Conservation (phyloP, 2,329 filamentous ascomycete genomes). For the Mollisia scopiformis region DNA sequence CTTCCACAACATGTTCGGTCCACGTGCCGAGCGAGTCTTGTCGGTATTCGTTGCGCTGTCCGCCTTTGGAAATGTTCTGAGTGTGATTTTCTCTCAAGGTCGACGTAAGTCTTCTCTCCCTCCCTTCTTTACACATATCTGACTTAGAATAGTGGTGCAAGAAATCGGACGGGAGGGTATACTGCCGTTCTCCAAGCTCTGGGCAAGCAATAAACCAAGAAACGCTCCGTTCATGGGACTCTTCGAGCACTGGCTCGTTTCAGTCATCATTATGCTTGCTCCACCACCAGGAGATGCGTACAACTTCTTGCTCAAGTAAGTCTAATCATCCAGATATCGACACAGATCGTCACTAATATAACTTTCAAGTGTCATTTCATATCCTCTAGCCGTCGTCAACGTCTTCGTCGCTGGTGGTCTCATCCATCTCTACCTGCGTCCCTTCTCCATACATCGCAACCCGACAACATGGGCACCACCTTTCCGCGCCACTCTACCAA, state of each 20-base stretch:
- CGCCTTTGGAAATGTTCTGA: conserved; percentile 68
- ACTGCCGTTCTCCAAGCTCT: conserved; percentile 64
- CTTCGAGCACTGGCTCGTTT: conserved; percentile 66
- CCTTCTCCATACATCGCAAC: conserved; percentile 48
- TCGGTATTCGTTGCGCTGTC: conserved; percentile 70
- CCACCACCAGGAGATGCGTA: conserved; percentile 70
- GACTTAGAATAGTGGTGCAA: conserved; percentile 51
- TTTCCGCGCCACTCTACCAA: conserved; percentile 55
- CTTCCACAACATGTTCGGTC: conserved; percentile 59
- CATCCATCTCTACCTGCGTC: conserved; percentile 55
- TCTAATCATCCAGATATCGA: conserved; percentile 8
- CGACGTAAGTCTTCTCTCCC: conserved; percentile 39
- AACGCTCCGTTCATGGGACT: conserved; percentile 64
- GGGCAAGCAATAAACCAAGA: conserved; percentile 66
- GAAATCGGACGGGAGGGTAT: conserved; percentile 68
- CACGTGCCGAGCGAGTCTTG: conserved; percentile 57
- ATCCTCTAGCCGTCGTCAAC: conserved; percentile 63
- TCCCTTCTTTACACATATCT: not conserved
- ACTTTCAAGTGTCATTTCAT: conserved; percentile 58
- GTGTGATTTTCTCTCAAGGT: conserved; percentile 70
- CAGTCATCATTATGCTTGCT: conserved; percentile 66
- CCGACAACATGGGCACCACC: conserved; percentile 56
- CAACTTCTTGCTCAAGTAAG: conserved; percentile 63
- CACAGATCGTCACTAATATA: conserved; percentile 2
- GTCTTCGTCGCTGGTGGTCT: conserved; percentile 56